phyloP scores from a whole-genome alignment of 148 eudicot genomes.

The Cornus florida region DNA sequence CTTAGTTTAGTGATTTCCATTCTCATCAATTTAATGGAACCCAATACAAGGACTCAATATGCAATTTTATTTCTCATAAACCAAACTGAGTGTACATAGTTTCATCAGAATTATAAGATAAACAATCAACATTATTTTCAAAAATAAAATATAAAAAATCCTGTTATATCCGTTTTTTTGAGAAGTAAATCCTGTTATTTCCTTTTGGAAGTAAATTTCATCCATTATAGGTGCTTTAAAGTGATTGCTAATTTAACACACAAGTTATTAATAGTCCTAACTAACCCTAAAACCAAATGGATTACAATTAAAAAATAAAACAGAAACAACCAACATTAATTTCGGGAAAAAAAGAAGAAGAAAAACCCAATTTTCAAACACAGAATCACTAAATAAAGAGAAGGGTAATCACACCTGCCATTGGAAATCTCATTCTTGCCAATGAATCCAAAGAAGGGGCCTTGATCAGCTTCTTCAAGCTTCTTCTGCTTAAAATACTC shows the following conservation, averaged over 20 bases:
- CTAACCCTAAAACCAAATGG: neutral
- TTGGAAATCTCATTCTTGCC: constrained; percentile 81
- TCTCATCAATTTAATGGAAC: no score
- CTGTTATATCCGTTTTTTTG: neutral
- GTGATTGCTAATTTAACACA: neutral
- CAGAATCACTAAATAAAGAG: neutral
- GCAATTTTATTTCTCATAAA: neutral
- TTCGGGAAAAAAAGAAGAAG: no score
- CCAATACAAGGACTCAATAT: neutral
- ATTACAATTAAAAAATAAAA: neutral
- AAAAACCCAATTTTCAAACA: neutral
- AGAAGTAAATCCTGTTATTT: neutral
- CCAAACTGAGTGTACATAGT: neutral
- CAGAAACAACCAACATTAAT: neutral
- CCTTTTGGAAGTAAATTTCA: neutral
- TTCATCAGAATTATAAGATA: neutral
- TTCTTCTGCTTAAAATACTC: constrained; percentile 89
- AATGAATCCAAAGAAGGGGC: constrained; percentile 80
- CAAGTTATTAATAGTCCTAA: no score
- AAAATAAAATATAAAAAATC: no score
- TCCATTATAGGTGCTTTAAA: no score
- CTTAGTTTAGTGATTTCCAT: no score
- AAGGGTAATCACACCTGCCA: constrained; percentile 58
- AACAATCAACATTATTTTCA: no score
- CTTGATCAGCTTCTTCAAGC: constrained; percentile 67